A percentile compares a stretch with the other conserved stretches of the same genome.
Evolutionary conservation across 495 filamentous ascomycete species (phyloP).

Genomic region (Apiosordaria backusii): DNA sequence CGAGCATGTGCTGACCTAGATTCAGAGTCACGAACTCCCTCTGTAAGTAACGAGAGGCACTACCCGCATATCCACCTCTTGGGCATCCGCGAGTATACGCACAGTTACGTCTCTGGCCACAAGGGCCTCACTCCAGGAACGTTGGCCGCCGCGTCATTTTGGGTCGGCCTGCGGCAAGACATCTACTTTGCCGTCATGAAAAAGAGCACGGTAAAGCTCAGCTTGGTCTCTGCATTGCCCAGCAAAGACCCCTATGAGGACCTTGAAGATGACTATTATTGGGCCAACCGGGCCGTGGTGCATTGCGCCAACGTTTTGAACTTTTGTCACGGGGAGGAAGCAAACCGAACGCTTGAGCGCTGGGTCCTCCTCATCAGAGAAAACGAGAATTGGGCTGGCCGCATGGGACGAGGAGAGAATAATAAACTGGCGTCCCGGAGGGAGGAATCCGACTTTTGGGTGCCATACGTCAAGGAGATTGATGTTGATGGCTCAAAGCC

Average conservation of each 20-base stretch:
- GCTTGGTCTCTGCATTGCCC: slow-evolving; percentile 39
- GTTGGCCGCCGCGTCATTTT: slow-evolving; percentile 50
- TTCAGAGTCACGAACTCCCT: neutral
- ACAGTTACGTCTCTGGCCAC: slow-evolving; percentile 21
- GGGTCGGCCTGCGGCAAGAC: slow-evolving; percentile 56
- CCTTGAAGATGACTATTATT: slow-evolving; percentile 43
- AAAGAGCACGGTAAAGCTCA: slow-evolving; percentile 41
- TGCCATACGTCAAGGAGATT: slow-evolving; percentile 8
- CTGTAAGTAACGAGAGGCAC: slow-evolving; percentile 38
- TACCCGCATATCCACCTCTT: slow-evolving; percentile 48
- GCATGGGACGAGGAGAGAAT: neutral
- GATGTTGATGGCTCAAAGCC: neutral
- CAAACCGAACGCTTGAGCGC: slow-evolving; percentile 7
- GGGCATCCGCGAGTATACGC: slow-evolving; percentile 45
- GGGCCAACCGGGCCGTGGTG: slow-evolving; percentile 53
- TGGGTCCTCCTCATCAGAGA: slow-evolving; percentile 29
- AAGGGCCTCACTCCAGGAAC: slow-evolving; percentile 36
- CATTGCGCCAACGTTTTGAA: slow-evolving; percentile 53
- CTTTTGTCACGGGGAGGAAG: slow-evolving; percentile 41
- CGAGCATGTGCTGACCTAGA: neutral
- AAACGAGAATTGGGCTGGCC: slow-evolving; percentile 10
- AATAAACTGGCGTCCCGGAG: neutral
- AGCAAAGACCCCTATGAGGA: slow-evolving; percentile 38
- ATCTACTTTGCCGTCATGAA: slow-evolving; percentile 56
- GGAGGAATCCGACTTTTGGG: neutral